phyloP scores from a whole-genome alignment of 2,329 filamentous ascomycete species.

The Colletotrichum caudatum region DNA sequence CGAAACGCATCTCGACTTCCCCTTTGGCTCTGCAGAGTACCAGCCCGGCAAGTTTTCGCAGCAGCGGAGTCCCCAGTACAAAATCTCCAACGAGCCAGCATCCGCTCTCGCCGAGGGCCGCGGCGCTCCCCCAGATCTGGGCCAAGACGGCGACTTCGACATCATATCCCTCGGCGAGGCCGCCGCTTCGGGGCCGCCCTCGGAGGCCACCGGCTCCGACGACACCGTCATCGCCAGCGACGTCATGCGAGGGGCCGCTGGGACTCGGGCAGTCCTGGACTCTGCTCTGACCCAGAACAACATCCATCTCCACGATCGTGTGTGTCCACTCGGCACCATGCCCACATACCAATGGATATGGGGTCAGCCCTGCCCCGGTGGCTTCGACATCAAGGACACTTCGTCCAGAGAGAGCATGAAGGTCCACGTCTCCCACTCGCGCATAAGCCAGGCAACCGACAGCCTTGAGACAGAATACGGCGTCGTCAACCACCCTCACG shows the following conservation, averaged over 20 bases:
- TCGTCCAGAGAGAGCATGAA: constrained; percentile 36
- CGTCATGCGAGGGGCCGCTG: too few relatives aligned
- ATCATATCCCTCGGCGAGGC: not conserved
- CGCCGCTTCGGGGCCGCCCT: constrained; percentile 8
- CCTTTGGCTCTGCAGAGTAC: not conserved
- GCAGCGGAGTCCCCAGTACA: constrained; percentile 30
- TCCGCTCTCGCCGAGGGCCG: constrained; percentile 20
- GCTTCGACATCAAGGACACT: constrained; percentile 29
- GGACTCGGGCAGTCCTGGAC: not conserved
- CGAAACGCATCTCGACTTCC: not conserved
- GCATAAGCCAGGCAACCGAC: constrained; percentile 15
- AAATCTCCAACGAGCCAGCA: constrained; percentile 25
- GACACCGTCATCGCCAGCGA: constrained; percentile 16
- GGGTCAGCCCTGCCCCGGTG: constrained; percentile 26
- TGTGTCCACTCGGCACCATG: constrained; percentile 11
- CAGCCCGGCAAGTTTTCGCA: constrained; percentile 18
- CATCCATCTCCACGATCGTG: constrained; percentile 24
- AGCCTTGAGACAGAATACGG: constrained; percentile 23
- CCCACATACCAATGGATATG: constrained; percentile 30
- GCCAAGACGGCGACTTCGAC: constrained; percentile 1
- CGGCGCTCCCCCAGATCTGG: not conserved
- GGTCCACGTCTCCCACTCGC: constrained; percentile 24
- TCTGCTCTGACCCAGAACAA: constrained; percentile 25
- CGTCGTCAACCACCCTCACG: constrained; percentile 34
- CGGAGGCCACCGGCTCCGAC: constrained; percentile 19